Evolutionary conservation across 495 filamentous ascomycete genomes (phyloP).

Genomic region (Gamarada debralockiae): DNA sequence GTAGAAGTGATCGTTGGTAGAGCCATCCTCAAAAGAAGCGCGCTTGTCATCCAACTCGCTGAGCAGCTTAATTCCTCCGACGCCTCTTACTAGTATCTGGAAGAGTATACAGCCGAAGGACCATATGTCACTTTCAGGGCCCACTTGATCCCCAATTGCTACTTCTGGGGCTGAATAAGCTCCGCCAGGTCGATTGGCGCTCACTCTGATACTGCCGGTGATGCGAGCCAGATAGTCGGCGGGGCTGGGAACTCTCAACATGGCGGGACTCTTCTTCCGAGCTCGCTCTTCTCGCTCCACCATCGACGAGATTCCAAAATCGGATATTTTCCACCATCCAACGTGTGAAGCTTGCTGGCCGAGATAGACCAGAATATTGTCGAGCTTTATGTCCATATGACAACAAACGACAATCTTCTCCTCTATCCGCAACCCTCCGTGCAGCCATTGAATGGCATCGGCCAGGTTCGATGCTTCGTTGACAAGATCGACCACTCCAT

Average conservation of each 20-base stretch:
- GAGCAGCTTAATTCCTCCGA: conserved; percentile 8
- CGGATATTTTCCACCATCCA: conserved; percentile 28
- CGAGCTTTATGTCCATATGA: conserved; percentile 25
- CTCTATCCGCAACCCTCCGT: conserved; percentile 6
- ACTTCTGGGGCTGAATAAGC: conserved; percentile 26
- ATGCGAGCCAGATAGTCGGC: not conserved
- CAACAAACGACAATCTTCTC: conserved; percentile 5
- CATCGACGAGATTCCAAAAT: conserved; percentile 27
- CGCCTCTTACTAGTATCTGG: conserved; percentile 19
- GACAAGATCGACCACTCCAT: not conserved
- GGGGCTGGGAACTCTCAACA: not conserved
- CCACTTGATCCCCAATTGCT: conserved; percentile 6
- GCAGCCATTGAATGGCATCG: conserved; percentile 19
- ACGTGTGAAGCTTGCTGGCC: not conserved
- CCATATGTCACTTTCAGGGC: conserved; percentile 24
- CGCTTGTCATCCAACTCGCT: not conserved
- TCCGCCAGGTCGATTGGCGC: conserved; percentile 4
- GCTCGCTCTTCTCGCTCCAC: not conserved
- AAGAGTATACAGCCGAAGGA: conserved; percentile 27
- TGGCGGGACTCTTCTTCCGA: not conserved
- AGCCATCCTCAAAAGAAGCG: not conserved
- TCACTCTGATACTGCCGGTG: not conserved
- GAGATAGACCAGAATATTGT: conserved; percentile 24
- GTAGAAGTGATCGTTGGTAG: not conserved
- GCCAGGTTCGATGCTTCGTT: conserved; percentile 11